Base-by-base conservation (phyloP, 2,329 filamentous ascomycete species). In the Botrytis tulipae region DNA sequence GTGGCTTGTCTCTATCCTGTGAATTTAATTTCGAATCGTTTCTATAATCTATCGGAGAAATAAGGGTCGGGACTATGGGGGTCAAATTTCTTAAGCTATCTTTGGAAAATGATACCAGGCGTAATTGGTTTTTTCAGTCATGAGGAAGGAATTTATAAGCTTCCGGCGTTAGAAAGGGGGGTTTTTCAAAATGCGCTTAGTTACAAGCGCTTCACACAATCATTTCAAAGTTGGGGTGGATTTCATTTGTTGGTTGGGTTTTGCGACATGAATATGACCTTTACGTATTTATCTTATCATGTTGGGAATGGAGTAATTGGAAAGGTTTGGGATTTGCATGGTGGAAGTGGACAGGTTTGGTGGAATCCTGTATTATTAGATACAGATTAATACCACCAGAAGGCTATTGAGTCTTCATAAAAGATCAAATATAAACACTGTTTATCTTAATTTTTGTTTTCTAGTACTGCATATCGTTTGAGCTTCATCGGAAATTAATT, bases 101-200 rank as follows among this genome's bases (percentile, higher is more conserved):
- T 60, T 61, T 40, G 71, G 71, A 25, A 59, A 57, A 72, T 48
- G 37, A 73, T 71, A 70, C 54, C 40, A 68, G 65, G 70, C 48
- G 62, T 57, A 68, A 57, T 51, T 35, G 35, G 62, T 22, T 16
- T 48, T 44, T 48, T 32, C 29, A 3, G 8, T 22, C 46, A 65
- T 10, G 40, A 32, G 40, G 40, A 63, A 29, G 18, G 5, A 57
- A 22, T 20, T 44, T 8, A 69, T 32, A 48, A 69, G 29, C 48
- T 57, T 57, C 18, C 29, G 66, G 66, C 66, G 66, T 69, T 69
- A 20, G n/a, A 69, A n/a, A 68, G 35, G 46, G 7, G 5, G 16
- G 5, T 12, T 68, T 48, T 35, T 57, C 48, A 22, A 68, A 57
- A 37, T 42, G 42, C 35, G 42, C 66, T 68, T 51, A n/a, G 25